Evolutionary conservation across 441 rosid species (phyloP).

Genomic region (Gossypium davidsonii): DNA sequence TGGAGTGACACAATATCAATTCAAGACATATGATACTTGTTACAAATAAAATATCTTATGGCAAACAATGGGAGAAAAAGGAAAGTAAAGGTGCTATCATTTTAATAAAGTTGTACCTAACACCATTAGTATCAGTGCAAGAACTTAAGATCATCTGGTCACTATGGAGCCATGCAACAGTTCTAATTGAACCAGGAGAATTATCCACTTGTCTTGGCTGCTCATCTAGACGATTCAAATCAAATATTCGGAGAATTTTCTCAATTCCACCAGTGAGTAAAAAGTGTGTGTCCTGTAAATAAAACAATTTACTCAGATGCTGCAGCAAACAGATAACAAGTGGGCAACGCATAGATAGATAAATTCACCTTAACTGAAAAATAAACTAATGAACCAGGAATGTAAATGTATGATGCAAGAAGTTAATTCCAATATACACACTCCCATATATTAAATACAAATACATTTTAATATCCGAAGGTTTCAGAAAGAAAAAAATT

Average conservation of each 20-base stretch:
- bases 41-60: not conserved
- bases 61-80: not conserved
- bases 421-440: not conserved
- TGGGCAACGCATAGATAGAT: not conserved
- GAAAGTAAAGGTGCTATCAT: not conserved
- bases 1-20: not conserved
- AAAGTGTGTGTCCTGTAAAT: slow-evolving; percentile 65
- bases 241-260: slow-evolving; percentile 78
- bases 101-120: slow-evolving; percentile 45
- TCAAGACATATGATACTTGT: not conserved
- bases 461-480: not conserved
- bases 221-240: slow-evolving; percentile 77
- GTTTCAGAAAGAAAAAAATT: not conserved
- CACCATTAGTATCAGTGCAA: slow-evolving; percentile 79
- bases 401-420: not conserved
- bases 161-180: slow-evolving; percentile 89
- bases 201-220: slow-evolving; percentile 70
- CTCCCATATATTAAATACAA: slow-evolving; percentile 2
- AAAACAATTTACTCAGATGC: slow-evolving; percentile 6
- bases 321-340: not conserved
- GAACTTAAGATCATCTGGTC: slow-evolving; percentile 89
- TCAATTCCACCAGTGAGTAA: slow-evolving; percentile 89
- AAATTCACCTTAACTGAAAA: not conserved
- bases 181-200: slow-evolving; percentile 81
- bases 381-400: not conserved